Percentiles rank a stretch among this genome's conserved stretches.
phyloP scores from a whole-genome alignment of 352 stramenopile genomes.

The Pythium pyrilobum region DNA sequence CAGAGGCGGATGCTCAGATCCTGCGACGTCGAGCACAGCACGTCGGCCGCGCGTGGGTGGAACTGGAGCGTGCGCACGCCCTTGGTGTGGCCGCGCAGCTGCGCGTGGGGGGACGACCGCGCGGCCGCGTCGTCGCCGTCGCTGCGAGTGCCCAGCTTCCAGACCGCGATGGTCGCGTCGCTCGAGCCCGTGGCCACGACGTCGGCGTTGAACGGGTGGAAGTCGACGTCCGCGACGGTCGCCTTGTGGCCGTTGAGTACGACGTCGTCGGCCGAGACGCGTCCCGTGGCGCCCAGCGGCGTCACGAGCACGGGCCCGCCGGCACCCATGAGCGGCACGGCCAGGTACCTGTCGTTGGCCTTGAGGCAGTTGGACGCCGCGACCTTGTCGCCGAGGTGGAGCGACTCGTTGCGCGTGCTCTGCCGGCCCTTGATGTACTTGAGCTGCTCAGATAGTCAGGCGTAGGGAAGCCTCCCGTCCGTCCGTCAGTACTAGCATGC shows the following conservation, averaged over 20 bases:
- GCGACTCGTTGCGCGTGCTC: slow-evolving; percentile 46
- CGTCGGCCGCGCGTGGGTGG: slow-evolving; percentile 51
- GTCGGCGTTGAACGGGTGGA: slow-evolving; percentile 47
- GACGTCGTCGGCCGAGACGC: slow-evolving; percentile 28
- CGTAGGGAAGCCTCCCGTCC: not conserved
- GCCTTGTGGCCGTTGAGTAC: slow-evolving; percentile 68
- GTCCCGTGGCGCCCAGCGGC: slow-evolving; percentile 33
- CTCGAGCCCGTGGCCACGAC: slow-evolving; percentile 54
- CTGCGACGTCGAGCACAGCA: slow-evolving; percentile 51
- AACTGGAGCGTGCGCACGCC: slow-evolving; percentile 55
- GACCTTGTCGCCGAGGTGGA: slow-evolving; percentile 42
- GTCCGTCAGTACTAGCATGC: not conserved
- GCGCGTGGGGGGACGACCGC: not conserved
- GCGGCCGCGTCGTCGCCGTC: slow-evolving; percentile 12
- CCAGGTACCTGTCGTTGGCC: slow-evolving; percentile 56
- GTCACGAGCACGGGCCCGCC: slow-evolving; percentile 67
- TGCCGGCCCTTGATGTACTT: slow-evolving; percentile 75
- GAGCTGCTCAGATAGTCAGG: slow-evolving; percentile 20
- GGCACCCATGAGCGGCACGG: slow-evolving; percentile 42
- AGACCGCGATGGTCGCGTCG: slow-evolving; percentile 60
- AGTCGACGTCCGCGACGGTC: slow-evolving; percentile 56
- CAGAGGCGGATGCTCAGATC: slow-evolving; percentile 71
- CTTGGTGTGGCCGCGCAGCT: slow-evolving; percentile 46
- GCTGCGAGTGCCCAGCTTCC: slow-evolving; percentile 28
- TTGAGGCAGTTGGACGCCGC: slow-evolving; percentile 39